Evolutionary conservation across 2,329 filamentous ascomycete species (phyloP).

Genomic region (Monilinia laxa): DNA sequence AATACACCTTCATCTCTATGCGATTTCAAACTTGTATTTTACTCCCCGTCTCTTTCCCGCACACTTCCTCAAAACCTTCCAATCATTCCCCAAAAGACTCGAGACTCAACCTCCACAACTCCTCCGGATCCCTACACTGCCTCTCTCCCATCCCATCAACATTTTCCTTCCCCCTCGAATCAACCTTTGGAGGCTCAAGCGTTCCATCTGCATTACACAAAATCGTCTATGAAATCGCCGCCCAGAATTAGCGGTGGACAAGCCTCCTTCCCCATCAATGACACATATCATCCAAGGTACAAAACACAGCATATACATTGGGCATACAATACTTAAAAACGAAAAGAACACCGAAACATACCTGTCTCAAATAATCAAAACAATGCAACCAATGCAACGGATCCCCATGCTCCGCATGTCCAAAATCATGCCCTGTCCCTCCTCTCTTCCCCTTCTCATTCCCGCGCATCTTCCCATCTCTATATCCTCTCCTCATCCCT

Average conservation of each 20-base stretch:
- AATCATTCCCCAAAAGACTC: constrained; percentile 7
- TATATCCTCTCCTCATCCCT: not conserved
- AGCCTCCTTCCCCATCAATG: no score
- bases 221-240: not conserved
- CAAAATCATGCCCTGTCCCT: constrained; percentile 5
- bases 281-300: no score
- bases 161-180: constrained; percentile 14
- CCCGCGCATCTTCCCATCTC: no score
- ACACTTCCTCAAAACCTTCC: not conserved
- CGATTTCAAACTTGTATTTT: no score
- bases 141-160: constrained; percentile 20
- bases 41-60: not conserved
- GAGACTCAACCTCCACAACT: constrained; percentile 14
- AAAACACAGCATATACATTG: not conserved
- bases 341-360: not conserved
- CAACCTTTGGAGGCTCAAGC: constrained; percentile 13
- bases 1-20: not conserved
- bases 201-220: constrained; percentile 19
- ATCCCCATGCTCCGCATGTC: constrained; percentile 15
- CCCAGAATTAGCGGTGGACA: not conserved
- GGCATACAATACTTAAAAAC: not conserved
- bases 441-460: not conserved
- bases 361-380: constrained; percentile 25
- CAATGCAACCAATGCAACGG: constrained; percentile 23
- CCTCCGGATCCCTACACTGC: constrained; percentile 6